phyloP scores from a whole-genome alignment of 768 basidiomycete species.

The Amanita brunnescens region DNA sequence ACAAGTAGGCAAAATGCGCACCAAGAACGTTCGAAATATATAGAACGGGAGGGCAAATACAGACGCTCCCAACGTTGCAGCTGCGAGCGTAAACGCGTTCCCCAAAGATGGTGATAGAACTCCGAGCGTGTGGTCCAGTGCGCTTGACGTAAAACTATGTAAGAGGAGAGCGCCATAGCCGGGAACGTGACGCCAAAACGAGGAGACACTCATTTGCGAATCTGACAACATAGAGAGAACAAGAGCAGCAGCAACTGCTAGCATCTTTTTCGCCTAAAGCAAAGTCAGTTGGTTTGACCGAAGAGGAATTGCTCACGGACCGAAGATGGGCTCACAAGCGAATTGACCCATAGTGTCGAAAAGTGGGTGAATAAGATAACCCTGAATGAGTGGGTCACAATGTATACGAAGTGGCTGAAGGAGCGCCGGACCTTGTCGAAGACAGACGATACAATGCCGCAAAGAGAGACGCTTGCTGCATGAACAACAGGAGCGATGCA shows the following conservation, averaged over 20 bases:
- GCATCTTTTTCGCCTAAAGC: conserved; percentile 40
- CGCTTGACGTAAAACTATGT: conserved; percentile 51
- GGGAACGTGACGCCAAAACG: conserved; percentile 38
- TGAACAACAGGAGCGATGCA: conserved; percentile 56
- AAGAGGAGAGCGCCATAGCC: conserved; percentile 60
- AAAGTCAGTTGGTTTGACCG: background rate
- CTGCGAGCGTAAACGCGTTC: conserved; percentile 44
- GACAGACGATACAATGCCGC: conserved; percentile 63
- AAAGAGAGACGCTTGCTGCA: conserved; percentile 61
- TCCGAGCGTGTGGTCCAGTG: conserved; percentile 53
- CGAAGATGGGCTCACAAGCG: conserved; percentile 38
- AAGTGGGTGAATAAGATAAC: conserved; percentile 65
- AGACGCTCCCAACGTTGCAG: conserved; percentile 53
- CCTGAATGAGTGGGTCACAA: conserved; percentile 27
- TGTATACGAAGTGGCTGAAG: background rate
- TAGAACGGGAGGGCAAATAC: conserved; percentile 59
- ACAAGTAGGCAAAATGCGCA: conserved; percentile 22
- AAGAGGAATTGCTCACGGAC: conserved; percentile 24
- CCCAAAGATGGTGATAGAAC: conserved; percentile 51
- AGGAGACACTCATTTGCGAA: conserved; percentile 30
- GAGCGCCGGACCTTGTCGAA: conserved; percentile 47
- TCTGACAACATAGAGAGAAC: conserved; percentile 52
- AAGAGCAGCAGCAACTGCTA: conserved; percentile 40
- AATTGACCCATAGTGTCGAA: conserved; percentile 56
- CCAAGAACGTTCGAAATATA: conserved; percentile 47